phyloP scores from a whole-genome alignment of 2,329 filamentous ascomycete genomes.

The Xylaria sp. region DNA sequence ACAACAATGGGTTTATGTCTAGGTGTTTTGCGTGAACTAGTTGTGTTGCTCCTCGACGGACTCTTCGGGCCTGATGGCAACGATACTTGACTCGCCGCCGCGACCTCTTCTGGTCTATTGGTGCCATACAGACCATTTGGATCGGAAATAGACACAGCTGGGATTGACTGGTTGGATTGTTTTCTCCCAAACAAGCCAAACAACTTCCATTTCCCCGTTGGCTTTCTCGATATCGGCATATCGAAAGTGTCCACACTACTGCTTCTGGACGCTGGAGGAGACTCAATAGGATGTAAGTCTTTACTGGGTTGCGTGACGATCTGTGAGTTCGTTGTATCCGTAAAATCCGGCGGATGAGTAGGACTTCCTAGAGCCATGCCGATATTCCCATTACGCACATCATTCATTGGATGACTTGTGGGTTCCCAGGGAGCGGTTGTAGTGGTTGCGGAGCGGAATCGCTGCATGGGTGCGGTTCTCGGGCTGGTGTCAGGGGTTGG shows the following conservation, averaged over 20 bases:
- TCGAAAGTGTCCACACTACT: constrained; percentile 40
- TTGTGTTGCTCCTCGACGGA: constrained; percentile 53
- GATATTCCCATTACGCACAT: constrained; percentile 61
- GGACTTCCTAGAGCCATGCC: constrained; percentile 81
- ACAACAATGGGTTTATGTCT: constrained; percentile 58
- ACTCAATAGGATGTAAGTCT: constrained; percentile 26
- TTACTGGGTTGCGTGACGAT: constrained; percentile 32
- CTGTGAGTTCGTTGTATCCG: constrained; percentile 37
- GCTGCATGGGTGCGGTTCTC: constrained; percentile 45
- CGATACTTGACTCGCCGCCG: constrained; percentile 24
- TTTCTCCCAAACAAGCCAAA: constrained; percentile 65
- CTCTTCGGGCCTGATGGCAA: constrained; percentile 36
- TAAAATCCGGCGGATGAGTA: constrained; percentile 53
- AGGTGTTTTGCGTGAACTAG: constrained; percentile 45
- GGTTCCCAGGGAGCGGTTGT: constrained; percentile 51
- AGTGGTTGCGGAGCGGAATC: constrained; percentile 46
- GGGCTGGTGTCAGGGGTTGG: constrained; percentile 58
- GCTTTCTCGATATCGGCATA: constrained; percentile 54
- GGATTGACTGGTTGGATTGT: constrained; percentile 44
- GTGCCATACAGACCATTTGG: constrained; percentile 39
- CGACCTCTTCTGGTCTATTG: constrained; percentile 27
- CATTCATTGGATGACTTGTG: constrained; percentile 56
- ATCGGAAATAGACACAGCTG: constrained; percentile 34
- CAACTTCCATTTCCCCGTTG: constrained; percentile 67
- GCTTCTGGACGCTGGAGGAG: constrained; percentile 40